phyloP scores from a whole-genome alignment of 2,329 filamentous ascomycete genomes.

The Penicillium olsonii region DNA sequence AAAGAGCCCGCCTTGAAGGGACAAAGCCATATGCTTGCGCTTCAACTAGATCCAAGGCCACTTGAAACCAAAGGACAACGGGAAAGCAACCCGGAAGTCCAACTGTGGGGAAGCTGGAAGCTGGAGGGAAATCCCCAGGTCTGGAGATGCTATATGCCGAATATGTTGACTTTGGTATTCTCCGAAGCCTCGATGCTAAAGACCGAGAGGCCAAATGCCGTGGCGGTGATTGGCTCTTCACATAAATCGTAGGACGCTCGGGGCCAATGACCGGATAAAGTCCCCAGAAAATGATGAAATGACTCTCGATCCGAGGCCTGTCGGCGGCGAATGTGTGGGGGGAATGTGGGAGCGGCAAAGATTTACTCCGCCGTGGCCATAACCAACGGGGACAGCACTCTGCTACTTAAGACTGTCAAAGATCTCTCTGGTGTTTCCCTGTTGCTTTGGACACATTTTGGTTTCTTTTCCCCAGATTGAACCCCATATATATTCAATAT shows the following conservation, averaged over 20 bases:
- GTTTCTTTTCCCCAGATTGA: background rate
- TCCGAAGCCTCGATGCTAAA: too few relatives aligned
- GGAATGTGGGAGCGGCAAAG: constrained; percentile 29
- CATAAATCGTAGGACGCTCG: too few relatives aligned
- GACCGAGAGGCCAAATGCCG: too few relatives aligned
- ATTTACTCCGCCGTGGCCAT: constrained; percentile 21
- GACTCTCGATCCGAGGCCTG: background rate
- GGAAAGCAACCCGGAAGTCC: too few relatives aligned
- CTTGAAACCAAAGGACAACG: too few relatives aligned
- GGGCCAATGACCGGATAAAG: constrained; percentile 17
- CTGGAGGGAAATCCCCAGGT: too few relatives aligned
- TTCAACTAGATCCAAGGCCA: too few relatives aligned
- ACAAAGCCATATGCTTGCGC: too few relatives aligned
- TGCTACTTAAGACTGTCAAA: constrained; percentile 10
- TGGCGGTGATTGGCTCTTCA: too few relatives aligned
- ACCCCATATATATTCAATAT: constrained; percentile 20
- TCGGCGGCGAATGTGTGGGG: constrained; percentile 25
- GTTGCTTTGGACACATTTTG: background rate
- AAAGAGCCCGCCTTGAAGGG: too few relatives aligned
- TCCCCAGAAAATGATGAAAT: constrained; percentile 10
- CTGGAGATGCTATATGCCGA: too few relatives aligned
- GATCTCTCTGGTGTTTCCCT: background rate
- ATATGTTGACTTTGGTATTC: too few relatives aligned
- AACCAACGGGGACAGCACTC: constrained; percentile 10
- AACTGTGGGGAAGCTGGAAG: background rate